phyloP scores from a whole-genome alignment of 176 grass and related monocot species.

The Oryza meridionalis region DNA sequence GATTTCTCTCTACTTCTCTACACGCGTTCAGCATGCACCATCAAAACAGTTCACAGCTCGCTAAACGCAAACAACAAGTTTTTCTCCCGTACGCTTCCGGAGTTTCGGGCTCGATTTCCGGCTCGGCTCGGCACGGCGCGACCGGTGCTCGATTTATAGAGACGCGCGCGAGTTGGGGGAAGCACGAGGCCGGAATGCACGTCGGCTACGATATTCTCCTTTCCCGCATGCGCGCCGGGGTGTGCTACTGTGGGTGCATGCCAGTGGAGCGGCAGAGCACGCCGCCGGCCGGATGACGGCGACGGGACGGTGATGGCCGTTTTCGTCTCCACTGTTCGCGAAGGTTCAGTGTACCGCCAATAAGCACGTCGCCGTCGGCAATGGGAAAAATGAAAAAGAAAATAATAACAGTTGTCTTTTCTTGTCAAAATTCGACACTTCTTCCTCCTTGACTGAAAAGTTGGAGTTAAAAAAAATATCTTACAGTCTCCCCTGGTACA shows the following conservation, averaged over 20 bases:
- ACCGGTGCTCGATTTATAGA: constrained; percentile 40
- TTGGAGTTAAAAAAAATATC: neutral
- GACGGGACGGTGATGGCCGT: constrained; percentile 14
- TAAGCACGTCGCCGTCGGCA: constrained; percentile 29
- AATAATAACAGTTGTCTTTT: neutral
- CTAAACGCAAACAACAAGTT: neutral
- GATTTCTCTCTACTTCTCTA: neutral
- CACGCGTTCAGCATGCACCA: neutral
- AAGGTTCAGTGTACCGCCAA: constrained; percentile 44
- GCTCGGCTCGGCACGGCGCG: neutral
- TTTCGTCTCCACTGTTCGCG: neutral
- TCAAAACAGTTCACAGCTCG: neutral
- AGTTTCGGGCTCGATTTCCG: neutral
- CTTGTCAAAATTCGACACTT: constrained; percentile 43
- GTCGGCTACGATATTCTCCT: neutral
- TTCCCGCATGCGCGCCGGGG: constrained; percentile 15
- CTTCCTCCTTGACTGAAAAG: neutral
- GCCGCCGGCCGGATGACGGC: constrained; percentile 39
- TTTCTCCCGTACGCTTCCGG: neutral
- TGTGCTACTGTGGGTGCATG: neutral
- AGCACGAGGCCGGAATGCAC: neutral
- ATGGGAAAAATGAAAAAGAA: neutral
- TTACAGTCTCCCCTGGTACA: neutral
- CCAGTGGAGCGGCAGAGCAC: constrained; percentile 34
- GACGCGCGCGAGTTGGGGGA: neutral